Evolutionary conservation across 2,329 filamentous ascomycete genomes (phyloP), one percentile per base, ranked within the genome.

Genomic region (Lasiodiplodia theobromae): DNA sequence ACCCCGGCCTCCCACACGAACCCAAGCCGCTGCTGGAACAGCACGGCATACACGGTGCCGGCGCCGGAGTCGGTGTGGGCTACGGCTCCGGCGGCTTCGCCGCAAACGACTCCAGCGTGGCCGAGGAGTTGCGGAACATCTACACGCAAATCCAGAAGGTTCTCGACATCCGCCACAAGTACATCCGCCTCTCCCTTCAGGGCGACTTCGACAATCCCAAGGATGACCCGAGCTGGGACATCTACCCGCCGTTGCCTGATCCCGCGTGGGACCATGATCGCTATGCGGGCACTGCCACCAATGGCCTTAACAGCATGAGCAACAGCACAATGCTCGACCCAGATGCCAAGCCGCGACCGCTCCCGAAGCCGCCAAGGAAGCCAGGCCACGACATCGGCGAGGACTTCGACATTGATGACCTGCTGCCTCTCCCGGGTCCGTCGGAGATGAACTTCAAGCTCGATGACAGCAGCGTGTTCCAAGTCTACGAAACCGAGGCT

Each of bases 201-300:
- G 87, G 91, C 11, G 86, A 90, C 8, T 86, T 88, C 14, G 93
- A 97, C 77, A 97, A 98, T 73, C 96, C 96, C 1, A 93, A 93
- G 74, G 94, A 98, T 77, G 88, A 91, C 21, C 86, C 90, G 0
- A 87, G 85, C 62, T 99, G 95, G 95, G 86, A 87, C 66, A 93
- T 99, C 54, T 98, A 98, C 75, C 96, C 96, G 11, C 89, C 92
- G 16, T 94, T 94, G 4, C 96, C 95, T 6, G 92, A 96, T 74
- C 96, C 96, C 18, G 92, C 93, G 2, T 98, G 96, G 95, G 86
- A 90, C 69, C 88, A 88, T 70, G 86, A 86, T 44, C 85, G 85
- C 68, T 82, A 84, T 68, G 37, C 31, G 7, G 57, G 56, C 49
- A 16, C 56, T 31, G 70, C 69, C 31, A 70, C 70, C 16, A 64